Evolutionary conservation across 352 stramenopile genomes (phyloP).

Genomic region (Phytophthora pseudosyringae): DNA sequence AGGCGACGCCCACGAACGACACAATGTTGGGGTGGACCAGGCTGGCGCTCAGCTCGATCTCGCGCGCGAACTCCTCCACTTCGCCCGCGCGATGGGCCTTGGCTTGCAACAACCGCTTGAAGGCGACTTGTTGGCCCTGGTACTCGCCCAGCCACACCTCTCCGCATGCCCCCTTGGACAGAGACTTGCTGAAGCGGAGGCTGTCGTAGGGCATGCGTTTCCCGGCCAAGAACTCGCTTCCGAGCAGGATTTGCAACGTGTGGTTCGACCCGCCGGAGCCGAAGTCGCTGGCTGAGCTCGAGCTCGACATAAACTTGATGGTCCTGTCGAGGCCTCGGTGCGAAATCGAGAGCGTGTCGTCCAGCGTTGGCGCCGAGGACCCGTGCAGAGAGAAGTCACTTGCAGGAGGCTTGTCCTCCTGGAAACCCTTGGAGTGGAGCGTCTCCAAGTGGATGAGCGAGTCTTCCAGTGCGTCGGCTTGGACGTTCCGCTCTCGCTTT

Average conservation of each 20-base stretch:
- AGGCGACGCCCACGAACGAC: slow-evolving; percentile 45
- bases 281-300: slow-evolving; percentile 6
- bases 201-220: slow-evolving; percentile 37
- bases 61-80: slow-evolving; percentile 41
- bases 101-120: slow-evolving; percentile 49
- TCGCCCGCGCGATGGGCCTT: slow-evolving; percentile 36
- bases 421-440: background rate
- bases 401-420: background rate
- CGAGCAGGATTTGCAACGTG: slow-evolving; percentile 27
- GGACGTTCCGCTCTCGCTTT: slow-evolving; percentile 10
- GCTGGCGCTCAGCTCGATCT: slow-evolving; percentile 44
- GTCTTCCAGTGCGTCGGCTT: slow-evolving; percentile 15
- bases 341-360: slow-evolving; percentile 16
- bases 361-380: slow-evolving; percentile 2
- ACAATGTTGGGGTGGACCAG: slow-evolving; percentile 46
- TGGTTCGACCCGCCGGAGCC: slow-evolving; percentile 15
- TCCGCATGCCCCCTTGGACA: slow-evolving; percentile 54
- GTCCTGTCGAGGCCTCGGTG: slow-evolving; percentile 24
- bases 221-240: slow-evolving; percentile 12
- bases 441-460: slow-evolving; percentile 11
- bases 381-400: background rate
- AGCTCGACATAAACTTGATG: slow-evolving; percentile 13
- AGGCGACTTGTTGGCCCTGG: slow-evolving; percentile 36
- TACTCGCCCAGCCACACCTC: slow-evolving; percentile 57
- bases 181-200: slow-evolving; percentile 30